Evolutionary conservation across 1,284 basidiomycete species (phyloP).

Genomic region (Hortiboletus rubellus): DNA sequence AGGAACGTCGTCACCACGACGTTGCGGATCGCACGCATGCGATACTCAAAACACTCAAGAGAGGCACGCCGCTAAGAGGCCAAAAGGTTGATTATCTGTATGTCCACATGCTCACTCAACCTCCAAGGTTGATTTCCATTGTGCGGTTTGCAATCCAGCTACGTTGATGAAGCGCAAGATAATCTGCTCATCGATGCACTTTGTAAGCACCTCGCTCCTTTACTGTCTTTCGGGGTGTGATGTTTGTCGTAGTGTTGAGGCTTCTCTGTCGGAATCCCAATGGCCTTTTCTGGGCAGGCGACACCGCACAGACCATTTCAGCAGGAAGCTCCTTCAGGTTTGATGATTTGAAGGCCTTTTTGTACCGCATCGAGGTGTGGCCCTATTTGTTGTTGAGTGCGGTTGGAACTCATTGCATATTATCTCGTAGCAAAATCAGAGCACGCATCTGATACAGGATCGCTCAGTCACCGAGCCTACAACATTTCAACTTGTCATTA

Average conservation of each 20-base stretch:
- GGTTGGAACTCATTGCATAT: background rate
- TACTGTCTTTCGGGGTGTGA: background rate
- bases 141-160: slow-evolving; percentile 40
- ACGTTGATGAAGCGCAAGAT: slow-evolving; percentile 74
- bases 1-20: slow-evolving; percentile 41
- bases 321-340: slow-evolving; percentile 36
- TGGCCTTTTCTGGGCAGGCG: too few species aligned
- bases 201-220: slow-evolving; percentile 38
- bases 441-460: slow-evolving; percentile 12
- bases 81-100: slow-evolving; percentile 34
- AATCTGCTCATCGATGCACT: slow-evolving; percentile 66
- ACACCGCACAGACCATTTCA: too few species aligned
- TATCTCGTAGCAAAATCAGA: slow-evolving; percentile 23
- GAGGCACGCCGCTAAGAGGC: too few species aligned
- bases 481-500: slow-evolving; percentile 60
- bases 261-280: too few species aligned
- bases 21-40: too few species aligned
- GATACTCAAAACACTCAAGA: too few species aligned
- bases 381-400: background rate
- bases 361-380: slow-evolving; percentile 58
- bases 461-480: slow-evolving; percentile 37
- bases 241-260: slow-evolving; percentile 50
- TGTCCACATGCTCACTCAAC: slow-evolving; percentile 19
- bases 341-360: slow-evolving; percentile 66
- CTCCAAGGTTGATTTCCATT: background rate